Evolutionary conservation across 2,329 filamentous ascomycete species (phyloP), one percentile per base, ranked within the genome.

Genomic region (Dactylellina drechsleri): DNA sequence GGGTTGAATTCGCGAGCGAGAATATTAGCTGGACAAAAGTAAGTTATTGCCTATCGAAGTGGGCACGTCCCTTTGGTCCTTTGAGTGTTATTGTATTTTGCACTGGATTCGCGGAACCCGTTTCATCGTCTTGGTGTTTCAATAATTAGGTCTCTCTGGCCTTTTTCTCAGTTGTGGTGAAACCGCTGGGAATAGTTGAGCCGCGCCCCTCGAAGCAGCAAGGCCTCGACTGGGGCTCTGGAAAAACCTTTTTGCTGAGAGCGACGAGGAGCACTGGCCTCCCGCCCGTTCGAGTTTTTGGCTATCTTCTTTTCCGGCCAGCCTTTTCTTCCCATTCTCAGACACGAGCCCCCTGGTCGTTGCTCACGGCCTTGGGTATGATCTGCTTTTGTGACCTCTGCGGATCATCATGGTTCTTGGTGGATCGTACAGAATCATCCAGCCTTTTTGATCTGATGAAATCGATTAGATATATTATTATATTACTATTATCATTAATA

Each of bases 161-260:
- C 41, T 45, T n/a, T 52, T 58, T 43, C 68, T 45, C 54, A 41
- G 26, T 62, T 47, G 36, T 67, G 64, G 62, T 66, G 62, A 67
- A 66, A 66, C 68, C 41, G 54, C 54, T 72, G 53, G 31, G 31
- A 36, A 40, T 60, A 43, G 60, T 72, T 72, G 67, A 72, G 59
- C 67, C 60, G 67, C 60, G 41, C 59, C 67, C 56, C 23, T 20
- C 31, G 31, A 50, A 23, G 18, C 47, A 41, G 50, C 49, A 16
- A 41, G 59, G 57, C 26, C 57, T 56, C n/a, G 62, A 74, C 70
- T 50, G 54, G 67, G 70, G 70, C 70, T 67, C 62, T 74, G 64
- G 70, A 74, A 74, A 74, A 74, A 67, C 62, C 59, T 67, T 74
- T 67, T 74, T 74, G 62, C 70, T 74, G 62, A 57, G 57, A 60